Evolutionary conservation across 2,329 filamentous ascomycete genomes (phyloP).

Genomic region (Lojkania enalia): DNA sequence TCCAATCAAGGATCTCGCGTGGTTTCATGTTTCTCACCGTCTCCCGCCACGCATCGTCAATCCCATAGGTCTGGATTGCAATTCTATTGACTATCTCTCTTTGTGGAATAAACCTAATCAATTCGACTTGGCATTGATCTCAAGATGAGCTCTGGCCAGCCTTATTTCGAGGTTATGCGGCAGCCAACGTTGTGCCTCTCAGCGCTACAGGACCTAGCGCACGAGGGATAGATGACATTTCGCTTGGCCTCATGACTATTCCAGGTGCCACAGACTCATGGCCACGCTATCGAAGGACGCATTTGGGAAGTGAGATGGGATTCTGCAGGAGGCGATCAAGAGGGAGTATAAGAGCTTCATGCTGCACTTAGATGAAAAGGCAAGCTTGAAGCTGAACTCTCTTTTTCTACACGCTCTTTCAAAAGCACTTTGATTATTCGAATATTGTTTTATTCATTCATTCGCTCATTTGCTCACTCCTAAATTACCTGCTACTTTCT

Average conservation of each 20-base stretch:
- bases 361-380: conserved; percentile 13
- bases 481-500: conserved; percentile 8
- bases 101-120: conserved; percentile 5
- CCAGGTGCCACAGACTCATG: conserved; percentile 20
- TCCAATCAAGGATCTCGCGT: conserved; percentile 16
- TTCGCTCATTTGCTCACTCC: conserved; percentile 16
- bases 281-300: conserved; percentile 12
- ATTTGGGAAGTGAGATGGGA: conserved; percentile 26
- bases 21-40: conserved; percentile 24
- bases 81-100: conserved; percentile 1
- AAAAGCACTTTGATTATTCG: conserved; percentile 16
- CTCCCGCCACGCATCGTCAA: conserved; percentile 3
- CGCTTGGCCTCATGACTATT: conserved; percentile 13
- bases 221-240: conserved; percentile 18
- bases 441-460: conserved; percentile 14
- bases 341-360: conserved; percentile 26
- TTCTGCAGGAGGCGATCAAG: conserved; percentile 5
- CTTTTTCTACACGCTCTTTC: conserved; percentile 26
- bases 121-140: conserved; percentile 5
- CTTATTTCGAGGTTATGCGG: conserved; percentile 19
- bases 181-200: conserved; percentile 19
- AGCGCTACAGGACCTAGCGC: conserved; percentile 14
- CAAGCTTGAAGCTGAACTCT: conserved; percentile 39
- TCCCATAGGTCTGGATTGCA: conserved; percentile 8
- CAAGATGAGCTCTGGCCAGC: conserved; percentile 8